phyloP scores from a whole-genome alignment of 805 yeast genomes.

The Wickerhamomyces tratensis region DNA sequence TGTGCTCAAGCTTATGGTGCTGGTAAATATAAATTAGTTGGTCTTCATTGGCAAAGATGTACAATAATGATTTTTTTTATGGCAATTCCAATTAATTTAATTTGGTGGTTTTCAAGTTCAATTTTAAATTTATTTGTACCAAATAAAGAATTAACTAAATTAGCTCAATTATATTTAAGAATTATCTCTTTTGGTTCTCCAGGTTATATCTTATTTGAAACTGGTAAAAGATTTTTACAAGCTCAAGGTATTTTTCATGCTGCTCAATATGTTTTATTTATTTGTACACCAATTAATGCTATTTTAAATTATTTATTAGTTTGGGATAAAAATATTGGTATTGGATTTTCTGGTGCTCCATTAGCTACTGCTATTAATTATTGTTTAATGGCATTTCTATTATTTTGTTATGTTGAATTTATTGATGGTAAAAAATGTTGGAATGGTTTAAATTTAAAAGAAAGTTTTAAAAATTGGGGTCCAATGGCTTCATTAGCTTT shows the following conservation, averaged over 20 bases:
- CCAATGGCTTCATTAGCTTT: conserved; percentile 40
- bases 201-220: conserved; percentile 61
- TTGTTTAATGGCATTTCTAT: conserved; percentile 49
- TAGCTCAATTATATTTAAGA: conserved; percentile 52
- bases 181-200: conserved; percentile 55
- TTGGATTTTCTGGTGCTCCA: conserved; percentile 75
- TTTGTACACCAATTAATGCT: conserved; percentile 59
- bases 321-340: conserved; percentile 49
- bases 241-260: conserved; percentile 76
- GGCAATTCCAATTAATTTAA: conserved; percentile 35
- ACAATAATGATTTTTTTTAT: conserved; percentile 35
- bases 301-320: conserved; percentile 54
- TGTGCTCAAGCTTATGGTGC: conserved; percentile 87
- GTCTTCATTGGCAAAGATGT: conserved; percentile 66
- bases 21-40: conserved; percentile 57
- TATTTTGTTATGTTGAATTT: conserved; percentile 43
- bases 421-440: conserved; percentile 27
- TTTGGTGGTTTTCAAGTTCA: conserved; percentile 55
- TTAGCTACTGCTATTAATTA: conserved; percentile 55
- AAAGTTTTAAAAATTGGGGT: conserved; percentile 26
- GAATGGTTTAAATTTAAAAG: conserved; percentile 21
- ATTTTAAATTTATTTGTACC: conserved; percentile 36
- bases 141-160: conserved; percentile 38
- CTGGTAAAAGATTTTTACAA: conserved; percentile 69
- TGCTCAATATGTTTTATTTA: conserved; percentile 50